Evolutionary conservation across 2,329 filamentous ascomycete species (phyloP).

Genomic region (Thielaviopsis punctulata): DNA sequence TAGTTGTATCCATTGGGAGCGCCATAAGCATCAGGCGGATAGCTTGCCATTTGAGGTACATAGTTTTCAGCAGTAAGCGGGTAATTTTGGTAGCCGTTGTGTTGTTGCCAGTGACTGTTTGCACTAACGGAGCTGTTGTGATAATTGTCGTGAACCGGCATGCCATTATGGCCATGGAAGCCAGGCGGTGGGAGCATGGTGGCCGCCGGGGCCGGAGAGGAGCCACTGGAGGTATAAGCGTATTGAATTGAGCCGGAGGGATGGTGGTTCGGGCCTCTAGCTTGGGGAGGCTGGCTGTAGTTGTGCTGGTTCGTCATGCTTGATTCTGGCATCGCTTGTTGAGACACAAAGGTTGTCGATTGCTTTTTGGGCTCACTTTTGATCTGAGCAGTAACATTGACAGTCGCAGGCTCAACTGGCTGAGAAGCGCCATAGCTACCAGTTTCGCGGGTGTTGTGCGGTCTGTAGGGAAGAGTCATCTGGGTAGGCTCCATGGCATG

Average conservation of each 20-base stretch:
- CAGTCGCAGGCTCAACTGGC: neutral
- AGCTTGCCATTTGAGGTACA: slow-evolving; percentile 20
- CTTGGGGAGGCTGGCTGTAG: slow-evolving; percentile 1
- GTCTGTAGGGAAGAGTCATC: neutral
- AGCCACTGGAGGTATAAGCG: slow-evolving; percentile 35
- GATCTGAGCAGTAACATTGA: neutral
- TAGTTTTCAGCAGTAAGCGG: slow-evolving; percentile 24
- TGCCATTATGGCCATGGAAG: slow-evolving; percentile 17
- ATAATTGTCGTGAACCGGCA: slow-evolving; percentile 20
- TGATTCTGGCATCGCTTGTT: neutral
- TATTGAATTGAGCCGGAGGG: slow-evolving; percentile 41
- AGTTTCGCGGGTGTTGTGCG: neutral
- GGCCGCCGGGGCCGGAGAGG: slow-evolving; percentile 37
- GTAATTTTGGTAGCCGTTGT: slow-evolving; percentile 22
- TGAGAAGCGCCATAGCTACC: neutral
- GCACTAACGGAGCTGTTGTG: slow-evolving; percentile 17
- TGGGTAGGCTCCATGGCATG: neutral
- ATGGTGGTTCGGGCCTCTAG: slow-evolving; percentile 20
- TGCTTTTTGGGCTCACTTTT: neutral
- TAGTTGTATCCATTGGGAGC: slow-evolving; percentile 14
- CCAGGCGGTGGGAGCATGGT: slow-evolving; percentile 30
- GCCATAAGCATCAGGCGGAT: slow-evolving; percentile 8
- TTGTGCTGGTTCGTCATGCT: neutral
- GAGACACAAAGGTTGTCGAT: slow-evolving; percentile 1
- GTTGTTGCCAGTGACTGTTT: slow-evolving; percentile 19